Evolutionary conservation across 2,329 filamentous ascomycete species (phyloP), one percentile per base, ranked within the genome.

Genomic region (Colletotrichum gigasporum): DNA sequence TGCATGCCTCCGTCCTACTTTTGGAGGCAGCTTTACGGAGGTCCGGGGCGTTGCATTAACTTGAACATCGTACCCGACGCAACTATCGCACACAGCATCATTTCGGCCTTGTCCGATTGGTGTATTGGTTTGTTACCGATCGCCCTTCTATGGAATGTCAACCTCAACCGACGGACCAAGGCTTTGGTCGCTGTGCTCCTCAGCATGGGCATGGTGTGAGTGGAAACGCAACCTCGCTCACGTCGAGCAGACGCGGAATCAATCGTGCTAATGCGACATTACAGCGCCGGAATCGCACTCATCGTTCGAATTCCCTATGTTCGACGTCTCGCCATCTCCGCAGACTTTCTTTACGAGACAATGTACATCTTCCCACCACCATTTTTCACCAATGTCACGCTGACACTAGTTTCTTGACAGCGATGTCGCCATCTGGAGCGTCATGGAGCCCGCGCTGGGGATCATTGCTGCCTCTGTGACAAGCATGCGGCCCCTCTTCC

Each of bases 131-230:
- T 84, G 3, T 70, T 87, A 4, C 85, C 85, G 0, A 76, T 85
- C 6, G 78, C 79, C 11, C 78, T 87, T 37, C 74, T 87, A 0
- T 85, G 83, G 81, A 73, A 80, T 18, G 75, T 86, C 34, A 79
- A 82, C 61, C 82, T 87, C 73, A 80, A 80, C 41, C 71, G 71
- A 37, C 75, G 76, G 35, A 82, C 80, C 3, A 86, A 85, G 68
- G 54, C 79, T 5, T 74, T 79, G 14, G 75, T 87, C 26, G 79
- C 78, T 4, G 68, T 79, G 3, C 78, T 87, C 48, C 71, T 87
- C 3, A 77, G 81, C 39, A 79, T 86, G 73, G 84, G 79, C 11
- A 78, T 83, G 63, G 70, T 86, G 82, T 85, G 73, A 71, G 77
- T 71, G 5, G 7, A 32, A 32, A 10, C 3, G 11, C 3, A 24